These are phyloP conservation scores for Gelatoporia subvermispora DNA, from an alignment of 768 basidiomycete genomes.

Conservation along the genomic window DNA sequence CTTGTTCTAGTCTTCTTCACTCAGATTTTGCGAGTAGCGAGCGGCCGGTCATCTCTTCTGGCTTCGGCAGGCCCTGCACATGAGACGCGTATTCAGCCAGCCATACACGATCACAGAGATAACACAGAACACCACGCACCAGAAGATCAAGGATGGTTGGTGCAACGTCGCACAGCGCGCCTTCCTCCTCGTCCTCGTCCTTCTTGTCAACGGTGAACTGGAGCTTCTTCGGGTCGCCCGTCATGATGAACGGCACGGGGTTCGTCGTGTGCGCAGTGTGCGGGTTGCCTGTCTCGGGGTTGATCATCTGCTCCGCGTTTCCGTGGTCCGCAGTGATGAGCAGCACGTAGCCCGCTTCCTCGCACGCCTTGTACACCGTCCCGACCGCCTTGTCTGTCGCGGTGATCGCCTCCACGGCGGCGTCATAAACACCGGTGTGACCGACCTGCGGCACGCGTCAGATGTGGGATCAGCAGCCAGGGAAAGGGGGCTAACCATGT, in stretches of 20 bases:
- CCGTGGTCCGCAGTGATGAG: conserved; percentile 92
- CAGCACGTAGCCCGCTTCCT: conserved; percentile 82
- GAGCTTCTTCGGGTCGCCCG: conserved; percentile 54
- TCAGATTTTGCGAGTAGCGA: conserved; percentile 23
- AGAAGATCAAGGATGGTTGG: conserved; percentile 81
- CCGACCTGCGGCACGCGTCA: conserved; percentile 51
- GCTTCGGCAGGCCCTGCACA: conserved; percentile 54
- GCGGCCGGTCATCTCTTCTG: conserved; percentile 39
- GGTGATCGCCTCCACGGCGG: conserved; percentile 82
- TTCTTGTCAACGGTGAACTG: conserved; percentile 48
- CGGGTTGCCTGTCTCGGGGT: conserved; percentile 76
- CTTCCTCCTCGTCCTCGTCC: conserved; percentile 54
- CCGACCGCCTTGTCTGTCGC: conserved; percentile 90
- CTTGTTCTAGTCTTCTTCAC: conserved; percentile 1
- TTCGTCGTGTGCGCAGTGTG: conserved; percentile 93
- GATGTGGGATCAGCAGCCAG: conserved; percentile 9
- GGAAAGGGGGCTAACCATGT: conserved; percentile 58
- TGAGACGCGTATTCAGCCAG: background rate
- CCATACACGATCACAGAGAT: background rate
- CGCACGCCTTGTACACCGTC: conserved; percentile 79
- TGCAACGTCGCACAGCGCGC: conserved; percentile 86
- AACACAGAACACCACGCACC: conserved; percentile 27
- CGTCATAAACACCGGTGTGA: conserved; percentile 89
- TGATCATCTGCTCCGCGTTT: conserved; percentile 93
- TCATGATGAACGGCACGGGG: conserved; percentile 87